Conservation (phyloP, 352 stramenopile genomes). For the Globisporangium parvum region DNA sequence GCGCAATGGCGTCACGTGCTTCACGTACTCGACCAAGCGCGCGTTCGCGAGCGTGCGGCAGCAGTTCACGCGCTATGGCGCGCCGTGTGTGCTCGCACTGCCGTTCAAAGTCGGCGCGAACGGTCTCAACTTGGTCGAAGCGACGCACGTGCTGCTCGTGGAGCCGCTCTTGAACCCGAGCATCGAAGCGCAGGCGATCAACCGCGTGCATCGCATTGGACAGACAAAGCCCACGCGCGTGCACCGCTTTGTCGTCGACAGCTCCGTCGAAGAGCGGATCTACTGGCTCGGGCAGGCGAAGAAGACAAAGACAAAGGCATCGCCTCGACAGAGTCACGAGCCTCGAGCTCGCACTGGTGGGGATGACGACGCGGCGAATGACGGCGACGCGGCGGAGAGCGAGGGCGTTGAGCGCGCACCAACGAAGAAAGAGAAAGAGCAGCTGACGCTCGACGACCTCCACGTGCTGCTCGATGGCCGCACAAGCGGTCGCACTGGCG, state of each 20-base stretch:
- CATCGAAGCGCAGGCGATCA: slow-evolving; percentile 86
- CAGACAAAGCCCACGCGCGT: slow-evolving; percentile 81
- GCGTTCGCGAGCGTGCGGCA: slow-evolving; percentile 34
- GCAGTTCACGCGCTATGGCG: slow-evolving; percentile 45
- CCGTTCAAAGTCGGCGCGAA: slow-evolving; percentile 88
- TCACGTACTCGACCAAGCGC: slow-evolving; percentile 58
- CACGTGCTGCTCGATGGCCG: slow-evolving; percentile 29
- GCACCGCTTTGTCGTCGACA: slow-evolving; percentile 85
- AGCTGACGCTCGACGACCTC: slow-evolving; percentile 45
- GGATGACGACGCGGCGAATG: not conserved
- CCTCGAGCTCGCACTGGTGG: not conserved
- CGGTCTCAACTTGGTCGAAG: slow-evolving; percentile 90
- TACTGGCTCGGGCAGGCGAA: slow-evolving; percentile 40
- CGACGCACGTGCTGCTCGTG: slow-evolving; percentile 90
- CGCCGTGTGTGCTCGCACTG: slow-evolving; percentile 61
- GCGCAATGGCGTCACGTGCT: slow-evolving; percentile 58
- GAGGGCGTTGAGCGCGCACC: slow-evolving; percentile 22
- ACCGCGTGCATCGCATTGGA: slow-evolving; percentile 88
- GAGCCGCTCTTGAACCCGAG: slow-evolving; percentile 85
- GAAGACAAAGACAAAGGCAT: not conserved
- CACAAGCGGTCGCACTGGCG: not conserved
- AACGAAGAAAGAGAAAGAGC: slow-evolving; percentile 47
- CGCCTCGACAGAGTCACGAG: not conserved
- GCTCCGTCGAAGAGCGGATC: slow-evolving; percentile 89
- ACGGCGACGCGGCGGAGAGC: slow-evolving; percentile 2